Percentiles rank a stretch among this genome's conserved stretches.
These are phyloP conservation scores for Alternaria hordeiaustralica DNA, from an alignment of 2,329 filamentous ascomycete species.

Conservation along the genomic window DNA sequence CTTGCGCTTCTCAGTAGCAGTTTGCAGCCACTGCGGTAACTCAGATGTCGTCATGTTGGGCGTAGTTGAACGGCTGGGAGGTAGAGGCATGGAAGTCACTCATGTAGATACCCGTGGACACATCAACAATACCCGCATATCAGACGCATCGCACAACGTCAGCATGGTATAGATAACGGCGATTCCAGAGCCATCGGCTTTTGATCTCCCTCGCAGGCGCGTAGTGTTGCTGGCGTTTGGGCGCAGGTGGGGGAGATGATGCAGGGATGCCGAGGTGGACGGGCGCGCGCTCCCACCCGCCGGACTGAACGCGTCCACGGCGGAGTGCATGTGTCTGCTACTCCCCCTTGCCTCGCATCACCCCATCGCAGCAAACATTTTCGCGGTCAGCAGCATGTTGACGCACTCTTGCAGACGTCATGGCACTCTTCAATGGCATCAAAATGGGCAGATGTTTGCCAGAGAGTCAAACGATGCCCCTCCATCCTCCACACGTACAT, in stretches of 20 bases:
- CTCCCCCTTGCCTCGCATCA: conserved; percentile 30
- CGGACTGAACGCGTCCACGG: conserved; percentile 17
- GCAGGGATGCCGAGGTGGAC: conserved; percentile 16
- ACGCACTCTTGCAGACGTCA: conserved; percentile 12
- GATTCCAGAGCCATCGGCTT: not conserved
- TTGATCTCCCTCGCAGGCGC: not conserved
- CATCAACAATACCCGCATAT: not conserved
- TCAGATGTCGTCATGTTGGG: conserved; percentile 19
- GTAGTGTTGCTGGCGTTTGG: not conserved
- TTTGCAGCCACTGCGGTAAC: conserved; percentile 36
- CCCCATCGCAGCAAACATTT: conserved; percentile 33
- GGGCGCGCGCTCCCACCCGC: conserved; percentile 19
- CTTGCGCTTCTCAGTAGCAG: conserved; percentile 30
- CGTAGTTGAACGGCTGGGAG: not conserved
- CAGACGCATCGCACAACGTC: not conserved
- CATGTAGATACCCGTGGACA: no score
- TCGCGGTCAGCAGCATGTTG: conserved; percentile 10
- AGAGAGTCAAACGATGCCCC: conserved; percentile 26
- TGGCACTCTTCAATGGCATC: conserved; percentile 19
- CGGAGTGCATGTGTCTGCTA: conserved; percentile 10
- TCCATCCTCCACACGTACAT: conserved; percentile 22
- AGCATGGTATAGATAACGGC: not conserved
- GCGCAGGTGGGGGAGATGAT: conserved; percentile 31
- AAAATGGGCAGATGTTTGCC: conserved; percentile 36
- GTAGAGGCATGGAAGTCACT: not conserved